Conservation (phyloP, 202 grass and related monocot species). For the Carex sylvatica region DNA sequence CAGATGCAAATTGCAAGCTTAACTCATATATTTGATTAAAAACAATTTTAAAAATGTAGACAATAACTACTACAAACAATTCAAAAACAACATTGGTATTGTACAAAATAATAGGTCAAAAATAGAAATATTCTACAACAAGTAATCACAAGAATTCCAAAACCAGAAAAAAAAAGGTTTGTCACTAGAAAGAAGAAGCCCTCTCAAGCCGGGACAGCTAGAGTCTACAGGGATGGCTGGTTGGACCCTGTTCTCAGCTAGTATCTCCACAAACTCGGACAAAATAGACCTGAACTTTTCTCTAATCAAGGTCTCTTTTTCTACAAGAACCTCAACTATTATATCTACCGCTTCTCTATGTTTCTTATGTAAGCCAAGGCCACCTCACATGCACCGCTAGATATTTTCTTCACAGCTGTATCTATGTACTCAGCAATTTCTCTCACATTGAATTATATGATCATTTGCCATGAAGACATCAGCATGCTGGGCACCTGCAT, state of each 20-base stretch:
- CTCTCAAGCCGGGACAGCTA: conserved; percentile 42
- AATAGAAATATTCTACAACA: background rate
- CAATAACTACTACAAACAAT: background rate
- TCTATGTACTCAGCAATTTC: conserved; percentile 87
- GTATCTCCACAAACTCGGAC: conserved; percentile 81
- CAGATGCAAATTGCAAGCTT: background rate
- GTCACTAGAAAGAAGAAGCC: background rate
- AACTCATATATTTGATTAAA: background rate
- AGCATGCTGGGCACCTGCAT: conserved; percentile 47
- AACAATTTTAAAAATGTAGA: background rate
- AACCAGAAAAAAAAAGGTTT: conserved; percentile 1
- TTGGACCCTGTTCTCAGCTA: conserved; percentile 67
- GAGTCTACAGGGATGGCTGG: conserved; percentile 39
- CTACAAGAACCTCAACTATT: conserved; percentile 81
- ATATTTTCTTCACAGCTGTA: conserved; percentile 61
- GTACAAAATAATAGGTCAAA: conserved; percentile 28
- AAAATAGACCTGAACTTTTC: conserved; percentile 80
- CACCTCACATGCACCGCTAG: conserved; percentile 59
- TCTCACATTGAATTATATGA: conserved; percentile 91
- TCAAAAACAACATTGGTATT: conserved; percentile 7
- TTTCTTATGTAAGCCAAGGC: conserved; percentile 60
- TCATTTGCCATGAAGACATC: conserved; percentile 88
- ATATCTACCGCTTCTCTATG: conserved; percentile 82
- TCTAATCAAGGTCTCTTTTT: conserved; percentile 75
- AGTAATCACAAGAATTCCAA: conserved; percentile 22